A percentile compares a stretch with the other conserved stretches of the same genome.
Evolutionary conservation across 805 yeast genomes (phyloP).

Genomic region (Pichia scutulata): DNA sequence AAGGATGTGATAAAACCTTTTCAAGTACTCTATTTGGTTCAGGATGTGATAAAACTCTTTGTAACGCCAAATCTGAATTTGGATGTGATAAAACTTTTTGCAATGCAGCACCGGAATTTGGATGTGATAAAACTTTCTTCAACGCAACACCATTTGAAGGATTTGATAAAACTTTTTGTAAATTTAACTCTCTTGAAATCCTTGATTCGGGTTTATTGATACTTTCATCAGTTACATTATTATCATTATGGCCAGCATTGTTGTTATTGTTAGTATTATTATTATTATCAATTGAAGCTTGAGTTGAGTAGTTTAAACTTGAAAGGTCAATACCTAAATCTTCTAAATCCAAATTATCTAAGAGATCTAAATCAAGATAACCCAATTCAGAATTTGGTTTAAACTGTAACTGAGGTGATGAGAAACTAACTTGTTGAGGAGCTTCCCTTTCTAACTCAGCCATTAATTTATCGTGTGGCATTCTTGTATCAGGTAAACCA

Average conservation of each 20-base stretch:
- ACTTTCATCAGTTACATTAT: neutral
- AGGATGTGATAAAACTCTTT: constrained; percentile 15
- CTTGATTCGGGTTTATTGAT: neutral
- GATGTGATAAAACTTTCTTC: constrained; percentile 15
- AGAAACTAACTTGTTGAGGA: constrained; percentile 69
- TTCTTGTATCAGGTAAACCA: constrained; percentile 22
- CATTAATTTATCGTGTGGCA: constrained; percentile 5
- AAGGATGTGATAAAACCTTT: constrained; percentile 10
- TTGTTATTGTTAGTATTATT: neutral
- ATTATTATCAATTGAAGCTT: neutral
- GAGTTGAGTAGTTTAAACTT: constrained; percentile 1
- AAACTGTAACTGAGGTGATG: constrained; percentile 59
- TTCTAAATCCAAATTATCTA: constrained; percentile 20
- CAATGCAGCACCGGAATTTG: constrained; percentile 12
- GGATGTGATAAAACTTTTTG: constrained; percentile 15
- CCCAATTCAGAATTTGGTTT: constrained; percentile 23
- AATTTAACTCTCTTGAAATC: constrained; percentile 4
- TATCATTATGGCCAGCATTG: neutral
- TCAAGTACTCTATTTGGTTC: constrained; percentile 11
- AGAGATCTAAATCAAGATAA: constrained; percentile 27
- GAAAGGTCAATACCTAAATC: constrained; percentile 19
- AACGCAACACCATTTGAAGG: constrained; percentile 13
- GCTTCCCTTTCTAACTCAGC: constrained; percentile 29
- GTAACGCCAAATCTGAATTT: constrained; percentile 13
- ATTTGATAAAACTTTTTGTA: constrained; percentile 13